Conservation (phyloP, 2,329 filamentous ascomycete species). For the Cladosporium sp. region DNA sequence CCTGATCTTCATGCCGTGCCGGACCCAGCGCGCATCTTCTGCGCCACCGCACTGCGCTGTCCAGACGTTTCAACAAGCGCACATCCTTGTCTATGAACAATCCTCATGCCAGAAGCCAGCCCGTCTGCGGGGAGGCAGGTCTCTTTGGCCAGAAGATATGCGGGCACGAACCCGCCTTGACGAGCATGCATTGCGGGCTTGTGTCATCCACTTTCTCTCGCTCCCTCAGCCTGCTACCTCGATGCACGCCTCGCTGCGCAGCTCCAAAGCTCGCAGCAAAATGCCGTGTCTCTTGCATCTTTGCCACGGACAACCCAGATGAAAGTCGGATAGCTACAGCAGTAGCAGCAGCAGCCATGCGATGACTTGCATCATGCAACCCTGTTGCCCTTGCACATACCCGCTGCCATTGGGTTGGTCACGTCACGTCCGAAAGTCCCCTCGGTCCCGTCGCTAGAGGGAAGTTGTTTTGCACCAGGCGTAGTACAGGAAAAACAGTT, state of each 20-base stretch:
- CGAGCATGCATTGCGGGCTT: too few species aligned
- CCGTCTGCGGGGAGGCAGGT: not conserved
- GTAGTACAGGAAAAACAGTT: constrained; percentile 1
- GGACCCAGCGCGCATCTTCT: constrained; percentile 12
- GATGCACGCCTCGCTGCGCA: not conserved
- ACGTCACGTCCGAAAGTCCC: not conserved
- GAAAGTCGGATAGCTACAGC: not conserved
- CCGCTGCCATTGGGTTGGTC: not conserved
- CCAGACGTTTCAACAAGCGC: constrained; percentile 23
- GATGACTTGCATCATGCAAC: constrained; percentile 8
- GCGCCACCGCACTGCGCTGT: constrained; percentile 13
- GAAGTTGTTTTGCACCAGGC: not conserved
- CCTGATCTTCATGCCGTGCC: constrained; percentile 29
- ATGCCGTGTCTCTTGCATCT: constrained; percentile 6
- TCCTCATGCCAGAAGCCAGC: constrained; percentile 8
- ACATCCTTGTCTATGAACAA: constrained; percentile 16
- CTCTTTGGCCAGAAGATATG: constrained; percentile 2
- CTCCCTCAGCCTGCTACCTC: not conserved
- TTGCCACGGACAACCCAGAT: constrained; percentile 3
- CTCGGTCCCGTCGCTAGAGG: not conserved
- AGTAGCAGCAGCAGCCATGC: not conserved
- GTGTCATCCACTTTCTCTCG: not conserved
- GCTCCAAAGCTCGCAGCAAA: not conserved
- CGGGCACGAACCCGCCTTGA: not conserved
- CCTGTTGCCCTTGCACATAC: constrained; percentile 7